Evolutionary conservation across 495 filamentous ascomycete genomes (phyloP).

Genomic region (Cercophora sp.): DNA sequence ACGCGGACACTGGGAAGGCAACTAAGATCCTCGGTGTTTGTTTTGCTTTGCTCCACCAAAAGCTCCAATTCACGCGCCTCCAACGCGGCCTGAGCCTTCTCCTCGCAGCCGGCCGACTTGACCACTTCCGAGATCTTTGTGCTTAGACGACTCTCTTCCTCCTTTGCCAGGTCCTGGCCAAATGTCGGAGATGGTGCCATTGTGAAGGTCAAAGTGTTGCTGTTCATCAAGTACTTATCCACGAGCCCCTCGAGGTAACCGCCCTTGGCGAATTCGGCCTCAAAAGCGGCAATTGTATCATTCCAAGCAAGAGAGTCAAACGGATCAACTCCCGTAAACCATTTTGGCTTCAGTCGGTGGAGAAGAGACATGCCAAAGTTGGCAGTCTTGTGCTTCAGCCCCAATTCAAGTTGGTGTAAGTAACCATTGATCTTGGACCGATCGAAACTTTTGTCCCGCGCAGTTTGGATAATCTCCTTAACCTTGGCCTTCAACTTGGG

Average conservation of each 20-base stretch:
- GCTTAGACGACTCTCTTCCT: constrained; percentile 68
- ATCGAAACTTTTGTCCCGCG: constrained; percentile 73
- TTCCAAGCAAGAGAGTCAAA: constrained; percentile 89
- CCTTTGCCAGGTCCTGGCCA: constrained; percentile 65
- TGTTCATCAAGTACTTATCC: constrained; percentile 85
- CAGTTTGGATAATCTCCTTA: constrained; percentile 60
- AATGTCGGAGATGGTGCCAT: constrained; percentile 83
- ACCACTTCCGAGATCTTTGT: constrained; percentile 66
- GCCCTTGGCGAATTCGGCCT: constrained; percentile 62
- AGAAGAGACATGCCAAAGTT: constrained; percentile 89
- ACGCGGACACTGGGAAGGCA: constrained; percentile 85
- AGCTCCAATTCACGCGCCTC: constrained; percentile 75
- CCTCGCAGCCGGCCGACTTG: constrained; percentile 63
- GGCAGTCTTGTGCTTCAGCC: constrained; percentile 89
- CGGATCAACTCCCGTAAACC: constrained; percentile 93
- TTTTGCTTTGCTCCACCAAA: constrained; percentile 74
- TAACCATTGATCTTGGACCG: constrained; percentile 86
- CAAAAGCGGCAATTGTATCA: constrained; percentile 76
- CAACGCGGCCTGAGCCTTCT: constrained; percentile 64
- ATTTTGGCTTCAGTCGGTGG: constrained; percentile 78
- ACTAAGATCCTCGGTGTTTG: constrained; percentile 75
- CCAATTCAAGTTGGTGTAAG: constrained; percentile 86
- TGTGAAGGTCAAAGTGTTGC: constrained; percentile 83
- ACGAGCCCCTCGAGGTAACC: constrained; percentile 80
- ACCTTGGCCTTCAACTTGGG: constrained; percentile 70